These are phyloP conservation scores for Malassezia caprae DNA, from an alignment of 1,284 basidiomycete genomes.

Conservation along the genomic window DNA sequence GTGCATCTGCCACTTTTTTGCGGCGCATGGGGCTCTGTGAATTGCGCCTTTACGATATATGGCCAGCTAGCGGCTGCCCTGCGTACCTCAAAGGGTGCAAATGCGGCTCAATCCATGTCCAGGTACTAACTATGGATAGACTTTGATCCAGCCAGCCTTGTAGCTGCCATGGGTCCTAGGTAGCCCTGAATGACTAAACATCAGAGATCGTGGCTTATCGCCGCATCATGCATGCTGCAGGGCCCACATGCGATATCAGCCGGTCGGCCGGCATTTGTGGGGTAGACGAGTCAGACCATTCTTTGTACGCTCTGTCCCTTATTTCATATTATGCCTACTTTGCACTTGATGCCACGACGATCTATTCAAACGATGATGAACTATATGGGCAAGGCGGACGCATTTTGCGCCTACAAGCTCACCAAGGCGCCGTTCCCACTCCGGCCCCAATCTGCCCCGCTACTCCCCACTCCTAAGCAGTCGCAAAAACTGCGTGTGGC, in stretches of 20 bases:
- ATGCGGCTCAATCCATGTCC: not conserved
- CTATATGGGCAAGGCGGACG: not conserved
- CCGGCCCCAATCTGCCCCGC: constrained; percentile 6
- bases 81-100: not conserved
- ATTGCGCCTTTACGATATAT: not conserved
- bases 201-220: not conserved
- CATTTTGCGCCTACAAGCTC: not conserved
- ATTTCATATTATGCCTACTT: not conserved
- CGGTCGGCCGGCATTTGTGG: not conserved
- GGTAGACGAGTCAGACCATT: not conserved
- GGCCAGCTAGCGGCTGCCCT: not conserved
- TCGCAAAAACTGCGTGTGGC: not conserved
- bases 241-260: not conserved
- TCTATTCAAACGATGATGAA: constrained; percentile 1
- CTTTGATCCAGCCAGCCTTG: constrained; percentile 36
- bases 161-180: not conserved
- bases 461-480: constrained; percentile 7
- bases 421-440: not conserved
- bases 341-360: not conserved
- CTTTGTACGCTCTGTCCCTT: too few species aligned
- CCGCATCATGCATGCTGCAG: not conserved
- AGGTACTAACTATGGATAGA: constrained; percentile 19
- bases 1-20: not conserved
- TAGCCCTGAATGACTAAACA: not conserved
- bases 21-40: not conserved